Conservation (phyloP, 164 flowering plant species). For the Stephania cephalantha region DNA sequence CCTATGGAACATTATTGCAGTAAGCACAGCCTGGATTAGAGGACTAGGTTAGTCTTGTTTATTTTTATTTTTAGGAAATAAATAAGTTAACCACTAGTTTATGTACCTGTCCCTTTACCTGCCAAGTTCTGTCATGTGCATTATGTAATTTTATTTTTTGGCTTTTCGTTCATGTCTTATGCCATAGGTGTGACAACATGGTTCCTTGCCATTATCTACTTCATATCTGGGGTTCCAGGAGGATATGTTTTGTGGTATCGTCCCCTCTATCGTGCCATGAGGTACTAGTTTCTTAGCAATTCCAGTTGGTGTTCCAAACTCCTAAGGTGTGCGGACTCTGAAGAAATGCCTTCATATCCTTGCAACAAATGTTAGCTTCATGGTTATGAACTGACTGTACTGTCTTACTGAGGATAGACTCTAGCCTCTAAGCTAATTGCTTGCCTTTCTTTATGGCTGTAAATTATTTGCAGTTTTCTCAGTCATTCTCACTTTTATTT, state of each 20-base stretch:
- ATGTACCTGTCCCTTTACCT: background rate
- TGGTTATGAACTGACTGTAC: background rate
- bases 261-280: constrained; percentile 92
- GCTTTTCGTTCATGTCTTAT: constrained; percentile 3
- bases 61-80: background rate
- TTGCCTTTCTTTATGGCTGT: background rate
- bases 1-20: constrained; percentile 80
- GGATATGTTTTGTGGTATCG: constrained; percentile 96
- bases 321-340: background rate
- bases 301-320: background rate
- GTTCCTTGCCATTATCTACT: constrained; percentile 90
- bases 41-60: constrained; percentile 61
- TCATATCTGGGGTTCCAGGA: constrained; percentile 88
- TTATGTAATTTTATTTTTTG: constrained; percentile 4
- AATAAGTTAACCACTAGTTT: background rate
- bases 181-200: constrained; percentile 70
- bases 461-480: background rate
- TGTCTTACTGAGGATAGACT: background rate
- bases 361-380: background rate
- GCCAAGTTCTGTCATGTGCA: background rate
- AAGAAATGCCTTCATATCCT: background rate
- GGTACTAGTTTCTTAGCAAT: constrained; percentile 38
- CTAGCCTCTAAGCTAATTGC: background rate
- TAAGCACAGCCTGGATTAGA: constrained; percentile 85
- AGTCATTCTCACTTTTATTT: background rate